These are phyloP conservation scores for Malus sylvestris DNA, from an alignment of 306 rosid species.

Conservation along the genomic window DNA sequence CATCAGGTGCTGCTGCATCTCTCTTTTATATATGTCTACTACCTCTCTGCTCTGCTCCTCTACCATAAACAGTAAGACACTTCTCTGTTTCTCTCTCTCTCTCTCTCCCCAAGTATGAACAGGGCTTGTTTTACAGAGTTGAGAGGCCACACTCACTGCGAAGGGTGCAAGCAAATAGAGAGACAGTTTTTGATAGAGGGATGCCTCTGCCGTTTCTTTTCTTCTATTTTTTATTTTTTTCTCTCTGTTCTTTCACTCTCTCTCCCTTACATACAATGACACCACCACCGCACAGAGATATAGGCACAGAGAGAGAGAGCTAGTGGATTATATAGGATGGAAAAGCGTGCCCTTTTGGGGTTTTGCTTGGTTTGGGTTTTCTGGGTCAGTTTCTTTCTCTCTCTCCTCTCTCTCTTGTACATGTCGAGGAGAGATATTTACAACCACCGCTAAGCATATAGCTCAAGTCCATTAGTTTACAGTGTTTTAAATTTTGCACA, in stretches of 20 bases:
- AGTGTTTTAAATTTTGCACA: neutral
- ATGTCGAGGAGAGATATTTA: neutral
- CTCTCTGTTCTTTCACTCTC: conserved; percentile 13
- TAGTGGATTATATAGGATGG: conserved; percentile 1
- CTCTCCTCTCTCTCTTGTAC: conserved; percentile 10
- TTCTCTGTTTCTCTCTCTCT: neutral
- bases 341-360: conserved; percentile 4
- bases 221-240: neutral
- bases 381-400: conserved; percentile 16
- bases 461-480: neutral
- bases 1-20: conserved; percentile 99
- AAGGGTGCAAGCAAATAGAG: conserved; percentile 23
- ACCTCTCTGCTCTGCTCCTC: neutral
- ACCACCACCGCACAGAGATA: conserved; percentile 23
- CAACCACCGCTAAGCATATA: neutral
- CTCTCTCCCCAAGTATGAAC: conserved; percentile 16
- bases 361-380: conserved; percentile 30
- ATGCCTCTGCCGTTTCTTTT: conserved; percentile 14
- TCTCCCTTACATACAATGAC: conserved; percentile 27
- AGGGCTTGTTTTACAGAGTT: conserved; percentile 19
- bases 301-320: conserved; percentile 10
- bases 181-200: neutral
- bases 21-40: conserved; percentile 16
- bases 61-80: neutral
- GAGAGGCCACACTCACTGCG: conserved; percentile 17